phyloP scores from a whole-genome alignment of 2,329 filamentous ascomycete species.

The Xylariaceae sp. region DNA sequence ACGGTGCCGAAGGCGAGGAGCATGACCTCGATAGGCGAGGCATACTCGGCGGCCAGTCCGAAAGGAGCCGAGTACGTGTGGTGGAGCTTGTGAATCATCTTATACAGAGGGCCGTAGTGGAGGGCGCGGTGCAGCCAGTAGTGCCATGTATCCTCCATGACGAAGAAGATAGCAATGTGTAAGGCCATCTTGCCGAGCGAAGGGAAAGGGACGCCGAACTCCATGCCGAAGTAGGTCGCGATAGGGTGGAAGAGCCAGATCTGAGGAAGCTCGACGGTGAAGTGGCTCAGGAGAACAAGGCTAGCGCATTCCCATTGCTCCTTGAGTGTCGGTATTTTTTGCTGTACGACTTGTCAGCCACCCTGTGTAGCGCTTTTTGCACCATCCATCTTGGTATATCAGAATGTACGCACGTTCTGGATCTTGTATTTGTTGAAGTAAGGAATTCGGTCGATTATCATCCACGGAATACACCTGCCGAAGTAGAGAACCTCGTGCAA shows the following conservation, averaged over 20 bases:
- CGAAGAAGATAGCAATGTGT: constrained; percentile 91
- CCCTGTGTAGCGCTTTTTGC: not conserved
- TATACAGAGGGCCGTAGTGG: constrained; percentile 94
- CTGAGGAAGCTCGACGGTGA: constrained; percentile 96
- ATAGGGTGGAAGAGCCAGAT: constrained; percentile 99
- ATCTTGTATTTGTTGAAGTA: constrained; percentile 94
- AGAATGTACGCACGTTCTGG: constrained; percentile 59
- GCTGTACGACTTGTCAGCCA: constrained; percentile 30
- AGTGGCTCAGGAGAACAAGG: constrained; percentile 89
- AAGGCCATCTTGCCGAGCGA: constrained; percentile 77
- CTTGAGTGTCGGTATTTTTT: constrained; percentile 84
- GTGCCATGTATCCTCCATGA: constrained; percentile 96
- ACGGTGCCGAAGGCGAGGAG: constrained; percentile 85
- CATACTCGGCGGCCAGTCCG: constrained; percentile 93
- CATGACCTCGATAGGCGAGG: constrained; percentile 95
- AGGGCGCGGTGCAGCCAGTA: constrained; percentile 93
- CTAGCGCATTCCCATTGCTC: constrained; percentile 94
- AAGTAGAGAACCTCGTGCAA: constrained; percentile 97
- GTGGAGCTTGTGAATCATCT: constrained; percentile 96
- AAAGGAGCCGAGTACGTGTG: constrained; percentile 98
- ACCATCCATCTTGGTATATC: not conserved
- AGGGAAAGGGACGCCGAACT: constrained; percentile 86
- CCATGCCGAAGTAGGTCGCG: constrained; percentile 86
- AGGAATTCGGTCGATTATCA: constrained; percentile 83
- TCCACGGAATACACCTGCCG: constrained; percentile 82